Percentiles rank a stretch among this genome's conserved stretches.
phyloP scores from a whole-genome alignment of 768 basidiomycete species.

The Auricularia sp. region DNA sequence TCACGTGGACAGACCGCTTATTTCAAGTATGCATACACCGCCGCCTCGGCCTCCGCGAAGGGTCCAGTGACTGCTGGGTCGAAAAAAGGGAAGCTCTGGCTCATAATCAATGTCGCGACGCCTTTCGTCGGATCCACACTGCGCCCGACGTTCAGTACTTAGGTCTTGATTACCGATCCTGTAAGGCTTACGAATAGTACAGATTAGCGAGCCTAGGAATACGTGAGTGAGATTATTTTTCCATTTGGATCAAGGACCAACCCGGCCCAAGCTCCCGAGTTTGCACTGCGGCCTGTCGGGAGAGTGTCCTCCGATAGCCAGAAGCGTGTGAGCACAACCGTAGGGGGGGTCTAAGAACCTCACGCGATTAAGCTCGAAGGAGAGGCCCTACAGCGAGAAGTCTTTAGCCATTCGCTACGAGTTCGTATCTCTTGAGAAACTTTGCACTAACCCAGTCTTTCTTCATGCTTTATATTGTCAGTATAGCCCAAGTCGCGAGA shows the following conservation, averaged over 20 bases:
- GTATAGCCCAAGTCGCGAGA: too few relatives aligned
- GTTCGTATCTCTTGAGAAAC: not conserved
- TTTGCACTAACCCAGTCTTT: not conserved
- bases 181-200: not conserved
- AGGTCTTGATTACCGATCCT: too few relatives aligned
- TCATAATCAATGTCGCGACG: not conserved
- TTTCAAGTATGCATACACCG: not conserved
- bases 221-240: not conserved
- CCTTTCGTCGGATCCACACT: not conserved
- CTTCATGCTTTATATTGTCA: not conserved
- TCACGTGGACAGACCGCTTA: not conserved
- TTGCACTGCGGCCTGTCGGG: not conserved
- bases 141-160: not conserved
- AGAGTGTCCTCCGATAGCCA: not conserved
- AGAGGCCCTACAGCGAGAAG: not conserved
- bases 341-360: not conserved
- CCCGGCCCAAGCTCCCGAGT: not conserved
- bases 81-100: not conserved
- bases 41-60: not conserved
- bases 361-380: not conserved
- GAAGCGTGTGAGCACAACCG: not conserved
- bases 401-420: not conserved
- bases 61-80: not conserved
- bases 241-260: not conserved
- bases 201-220: not conserved